A percentile compares a stretch with the other conserved stretches of the same genome.
Evolutionary conservation across 352 stramenopile species (phyloP).

Genomic region (Pythium aquatile): DNA sequence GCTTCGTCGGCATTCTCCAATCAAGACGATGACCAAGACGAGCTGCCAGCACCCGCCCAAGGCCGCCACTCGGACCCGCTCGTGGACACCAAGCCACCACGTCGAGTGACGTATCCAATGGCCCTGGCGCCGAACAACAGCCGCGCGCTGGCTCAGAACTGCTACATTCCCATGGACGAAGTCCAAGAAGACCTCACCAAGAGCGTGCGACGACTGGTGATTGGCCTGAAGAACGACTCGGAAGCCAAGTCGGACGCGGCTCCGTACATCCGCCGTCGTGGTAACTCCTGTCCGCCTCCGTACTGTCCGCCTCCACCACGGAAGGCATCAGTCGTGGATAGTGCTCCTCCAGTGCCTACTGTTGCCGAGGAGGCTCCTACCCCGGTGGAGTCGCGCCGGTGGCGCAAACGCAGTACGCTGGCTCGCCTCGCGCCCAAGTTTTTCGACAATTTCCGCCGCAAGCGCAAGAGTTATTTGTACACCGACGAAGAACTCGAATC

Average conservation of each 20-base stretch:
- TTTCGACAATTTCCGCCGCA: constrained; percentile 64
- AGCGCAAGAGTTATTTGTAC: constrained; percentile 72
- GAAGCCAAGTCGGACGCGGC: constrained; percentile 33
- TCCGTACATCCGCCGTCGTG: constrained; percentile 39
- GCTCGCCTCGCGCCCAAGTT: constrained; percentile 57
- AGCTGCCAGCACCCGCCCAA: constrained; percentile 8
- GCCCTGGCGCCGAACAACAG: background rate
- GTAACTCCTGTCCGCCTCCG: constrained; percentile 62
- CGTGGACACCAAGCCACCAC: background rate
- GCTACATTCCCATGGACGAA: constrained; percentile 38
- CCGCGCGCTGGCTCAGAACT: constrained; percentile 10
- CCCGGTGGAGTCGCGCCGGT: constrained; percentile 14
- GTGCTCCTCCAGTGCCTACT: constrained; percentile 1
- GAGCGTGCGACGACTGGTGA: constrained; percentile 73
- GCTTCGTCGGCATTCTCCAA: constrained; percentile 30
- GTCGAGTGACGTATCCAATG: constrained; percentile 19
- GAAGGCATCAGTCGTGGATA: background rate
- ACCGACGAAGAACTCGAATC: constrained; percentile 79
- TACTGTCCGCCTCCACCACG: constrained; percentile 21
- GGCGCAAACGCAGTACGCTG: constrained; percentile 56
- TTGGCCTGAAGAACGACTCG: constrained; percentile 68
- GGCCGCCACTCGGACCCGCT: constrained; percentile 19
- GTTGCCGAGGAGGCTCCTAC: background rate
- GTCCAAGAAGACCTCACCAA: constrained; percentile 68
- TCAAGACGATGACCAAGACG: constrained; percentile 26